Evolutionary conservation across 768 basidiomycete genomes (phyloP).

Genomic region (Trametes meyenii): DNA sequence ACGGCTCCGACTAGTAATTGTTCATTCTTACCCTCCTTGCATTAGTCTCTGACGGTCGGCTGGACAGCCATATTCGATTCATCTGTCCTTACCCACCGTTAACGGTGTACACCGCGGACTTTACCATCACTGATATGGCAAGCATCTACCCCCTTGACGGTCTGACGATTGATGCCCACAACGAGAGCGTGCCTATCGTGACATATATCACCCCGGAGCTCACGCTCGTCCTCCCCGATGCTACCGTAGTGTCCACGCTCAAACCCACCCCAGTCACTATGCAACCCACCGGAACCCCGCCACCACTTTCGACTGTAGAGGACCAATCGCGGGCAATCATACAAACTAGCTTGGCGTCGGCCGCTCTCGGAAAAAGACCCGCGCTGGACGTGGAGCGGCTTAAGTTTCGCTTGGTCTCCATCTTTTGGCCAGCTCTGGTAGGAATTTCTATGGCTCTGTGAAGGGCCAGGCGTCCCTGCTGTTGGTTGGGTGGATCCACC

Average conservation of each 20-base stretch:
- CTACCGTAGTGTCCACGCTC: constrained; percentile 16
- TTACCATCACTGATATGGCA: constrained; percentile 41
- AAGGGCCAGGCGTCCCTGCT: neutral
- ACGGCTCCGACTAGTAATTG: constrained; percentile 39
- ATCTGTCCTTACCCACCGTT: constrained; percentile 30
- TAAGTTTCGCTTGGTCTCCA: constrained; percentile 51
- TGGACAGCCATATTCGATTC: constrained; percentile 40
- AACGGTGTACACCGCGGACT: constrained; percentile 55
- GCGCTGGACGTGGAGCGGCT: constrained; percentile 30
- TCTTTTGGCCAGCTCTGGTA: constrained; percentile 59
- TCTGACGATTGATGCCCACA: constrained; percentile 13
- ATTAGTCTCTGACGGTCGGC: neutral
- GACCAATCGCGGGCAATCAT: neutral
- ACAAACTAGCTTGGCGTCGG: constrained; percentile 7
- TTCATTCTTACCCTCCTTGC: neutral
- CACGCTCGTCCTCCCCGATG: constrained; percentile 16
- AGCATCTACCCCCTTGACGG: constrained; percentile 15
- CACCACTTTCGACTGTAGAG: constrained; percentile 1
- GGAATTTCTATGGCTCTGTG: constrained; percentile 59
- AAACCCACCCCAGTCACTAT: constrained; percentile 10
- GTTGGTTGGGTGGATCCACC: neutral
- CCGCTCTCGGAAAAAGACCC: constrained; percentile 11
- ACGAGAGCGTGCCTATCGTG: constrained; percentile 7
- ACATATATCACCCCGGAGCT: constrained; percentile 19
- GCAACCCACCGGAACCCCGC: constrained; percentile 1